Base-by-base conservation (phyloP, 2,329 filamentous ascomycete species). In the Purpureocillium takamizusanense region DNA sequence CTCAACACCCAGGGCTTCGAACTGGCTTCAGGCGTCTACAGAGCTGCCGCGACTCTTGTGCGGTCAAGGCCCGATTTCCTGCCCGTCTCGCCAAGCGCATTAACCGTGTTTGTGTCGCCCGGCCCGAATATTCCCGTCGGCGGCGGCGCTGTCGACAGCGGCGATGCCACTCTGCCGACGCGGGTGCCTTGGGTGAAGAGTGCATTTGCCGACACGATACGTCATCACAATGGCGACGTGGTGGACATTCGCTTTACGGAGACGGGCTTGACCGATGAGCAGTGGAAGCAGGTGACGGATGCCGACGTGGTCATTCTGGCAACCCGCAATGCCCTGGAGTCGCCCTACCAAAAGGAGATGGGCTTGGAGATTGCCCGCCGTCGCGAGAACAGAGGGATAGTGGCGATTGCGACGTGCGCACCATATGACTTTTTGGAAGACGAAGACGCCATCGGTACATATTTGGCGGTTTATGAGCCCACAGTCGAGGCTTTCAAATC, bases 401-500 rank as follows among this genome's bases (percentile, higher is more conserved):
- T 50, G n/a, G 41, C 42, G 9, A 39, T 53, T 31, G 50, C 50
- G 2, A 53, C 50, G 8, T 53, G 51, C 35, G 46, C 43, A 4
- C 51, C 51, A 4, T 53, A 53, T 30, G 51, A 53, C 23, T 52
- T 53, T 17, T 13, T 53, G 11, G 46, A 53, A 10, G 44, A 48
- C 11, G 7, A 7, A 11, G 39, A 47, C 10, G 21, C 21, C 12
- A 39, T 52, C 6, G 31, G 38, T 38, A 52, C 49, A 3, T 50
- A 50, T 27, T 30, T 52, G 32, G 46, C 45, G 3, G 45, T 52
- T 15, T 53, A 53, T 35, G 51, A 53, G 39, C 51, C 51, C 6
- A 53, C 51, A 3, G 38, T 48, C 10, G 51, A 53, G 15, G 51
- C 51, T 1, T 52, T 53, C 33, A 33, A 40, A 8, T 37, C 48